A percentile compares a stretch with the other conserved stretches of the same genome.
Evolutionary conservation across 2,329 filamentous ascomycete genomes (phyloP).

Genomic region (Penicillium sp.): DNA sequence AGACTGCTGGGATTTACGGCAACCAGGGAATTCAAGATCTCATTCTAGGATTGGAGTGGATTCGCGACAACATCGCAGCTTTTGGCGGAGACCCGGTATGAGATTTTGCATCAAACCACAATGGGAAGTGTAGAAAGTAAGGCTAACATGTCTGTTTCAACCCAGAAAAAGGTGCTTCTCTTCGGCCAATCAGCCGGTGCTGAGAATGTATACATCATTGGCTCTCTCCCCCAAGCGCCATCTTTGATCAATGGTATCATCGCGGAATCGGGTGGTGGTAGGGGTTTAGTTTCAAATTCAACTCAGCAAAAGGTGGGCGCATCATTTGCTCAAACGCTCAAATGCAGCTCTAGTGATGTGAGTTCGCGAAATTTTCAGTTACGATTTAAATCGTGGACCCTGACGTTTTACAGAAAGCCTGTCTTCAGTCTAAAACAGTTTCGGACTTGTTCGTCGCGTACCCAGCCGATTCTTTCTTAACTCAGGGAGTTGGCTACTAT

Average conservation of each 20-base stretch:
- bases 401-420: constrained; percentile 18
- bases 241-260: constrained; percentile 20
- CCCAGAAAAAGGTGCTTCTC: constrained; percentile 21
- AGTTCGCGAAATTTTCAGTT: background rate
- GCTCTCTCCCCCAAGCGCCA: constrained; percentile 16
- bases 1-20: constrained; percentile 17
- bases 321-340: constrained; percentile 1
- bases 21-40: constrained; percentile 23
- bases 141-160: background rate
- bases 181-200: constrained; percentile 32
- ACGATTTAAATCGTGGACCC: background rate
- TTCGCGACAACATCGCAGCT: constrained; percentile 26
- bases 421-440: constrained; percentile 15
- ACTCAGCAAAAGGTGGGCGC: constrained; percentile 9
- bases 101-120: background rate
- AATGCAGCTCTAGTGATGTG: constrained; percentile 1
- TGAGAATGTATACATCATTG: constrained; percentile 12
- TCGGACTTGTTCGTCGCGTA: constrained; percentile 14
- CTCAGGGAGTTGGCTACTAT: background rate
- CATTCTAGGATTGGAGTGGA: constrained; percentile 22
- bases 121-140: background rate
- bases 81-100: constrained; percentile 32
- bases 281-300: constrained; percentile 2
- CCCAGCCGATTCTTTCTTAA: background rate
- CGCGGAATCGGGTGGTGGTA: constrained; percentile 19